These are phyloP conservation scores for Ophiognomonia clavigignenti-juglandacearum DNA, from an alignment of 2,329 filamentous ascomycete genomes.

Conservation along the genomic window DNA sequence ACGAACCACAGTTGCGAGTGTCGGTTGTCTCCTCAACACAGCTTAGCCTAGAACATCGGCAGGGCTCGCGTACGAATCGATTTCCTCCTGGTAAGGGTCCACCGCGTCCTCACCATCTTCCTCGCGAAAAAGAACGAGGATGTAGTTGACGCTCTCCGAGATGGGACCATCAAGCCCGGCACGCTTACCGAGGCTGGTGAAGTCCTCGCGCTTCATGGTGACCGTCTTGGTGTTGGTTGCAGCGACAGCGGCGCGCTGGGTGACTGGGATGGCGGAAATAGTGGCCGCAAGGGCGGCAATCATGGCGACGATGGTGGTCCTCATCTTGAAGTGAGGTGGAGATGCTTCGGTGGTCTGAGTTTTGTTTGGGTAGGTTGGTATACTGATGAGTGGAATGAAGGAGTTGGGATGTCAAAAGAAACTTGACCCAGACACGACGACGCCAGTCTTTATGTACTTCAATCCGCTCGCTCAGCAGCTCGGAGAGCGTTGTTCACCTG, in stretches of 20 bases:
- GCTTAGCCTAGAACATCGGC: not conserved
- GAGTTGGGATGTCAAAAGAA: not conserved
- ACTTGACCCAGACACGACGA: not conserved
- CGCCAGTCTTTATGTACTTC: not conserved
- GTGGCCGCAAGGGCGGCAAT: not conserved
- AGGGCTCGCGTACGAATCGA: not conserved
- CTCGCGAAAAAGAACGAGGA: not conserved
- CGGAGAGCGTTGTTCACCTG: not conserved
- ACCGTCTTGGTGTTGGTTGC: not conserved
- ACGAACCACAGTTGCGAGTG: not conserved
- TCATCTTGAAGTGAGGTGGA: not conserved
- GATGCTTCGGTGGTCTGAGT: not conserved
- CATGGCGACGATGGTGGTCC: not conserved
- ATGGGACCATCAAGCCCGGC: not conserved
- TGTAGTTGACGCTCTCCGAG: not conserved
- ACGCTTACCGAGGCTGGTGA: not conserved
- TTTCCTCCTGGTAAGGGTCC: not conserved
- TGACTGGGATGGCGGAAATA: not conserved
- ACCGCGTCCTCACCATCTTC: not conserved
- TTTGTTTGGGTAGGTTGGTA: not conserved
- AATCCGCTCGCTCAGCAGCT: not conserved
- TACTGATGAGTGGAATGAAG: not conserved
- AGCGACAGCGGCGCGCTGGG: not conserved
- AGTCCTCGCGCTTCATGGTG: not conserved
- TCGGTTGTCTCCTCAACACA: not conserved